Conservation (phyloP, 169 alveolate species). For the Eimeria praecox region DNA sequence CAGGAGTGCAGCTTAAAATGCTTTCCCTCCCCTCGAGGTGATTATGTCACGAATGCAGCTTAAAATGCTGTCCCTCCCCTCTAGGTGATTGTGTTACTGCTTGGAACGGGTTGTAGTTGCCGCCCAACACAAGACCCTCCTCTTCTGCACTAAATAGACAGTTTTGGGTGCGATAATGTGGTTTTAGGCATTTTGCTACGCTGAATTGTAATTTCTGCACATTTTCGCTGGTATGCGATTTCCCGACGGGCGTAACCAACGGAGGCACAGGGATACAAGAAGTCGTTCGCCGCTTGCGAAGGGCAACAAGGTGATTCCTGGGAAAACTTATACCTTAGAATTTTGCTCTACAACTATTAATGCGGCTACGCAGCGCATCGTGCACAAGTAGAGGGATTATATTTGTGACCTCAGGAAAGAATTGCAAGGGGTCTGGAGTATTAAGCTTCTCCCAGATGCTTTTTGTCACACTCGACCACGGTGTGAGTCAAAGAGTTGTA, state of each 20-base stretch:
- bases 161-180: not conserved
- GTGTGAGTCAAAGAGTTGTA: not conserved
- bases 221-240: not conserved
- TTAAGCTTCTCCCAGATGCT: not conserved
- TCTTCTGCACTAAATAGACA: not conserved
- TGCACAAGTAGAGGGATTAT: not conserved
- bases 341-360: not conserved
- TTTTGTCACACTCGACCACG: not conserved
- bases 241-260: not conserved
- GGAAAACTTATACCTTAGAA: not conserved
- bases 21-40: too few relatives aligned
- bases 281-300: not conserved
- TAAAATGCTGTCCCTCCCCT: not conserved
- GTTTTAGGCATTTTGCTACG: not conserved
- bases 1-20: not conserved
- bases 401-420: not conserved
- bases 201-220: not conserved
- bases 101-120: not conserved
- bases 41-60: not conserved
- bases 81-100: not conserved
- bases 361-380: not conserved
- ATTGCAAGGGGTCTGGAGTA: not conserved
- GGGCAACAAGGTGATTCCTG: not conserved
- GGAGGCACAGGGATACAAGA: not conserved
- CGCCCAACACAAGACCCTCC: not conserved